Conservation (phyloP, 2,329 filamentous ascomycete genomes). For the Bipolaris zeicola region DNA sequence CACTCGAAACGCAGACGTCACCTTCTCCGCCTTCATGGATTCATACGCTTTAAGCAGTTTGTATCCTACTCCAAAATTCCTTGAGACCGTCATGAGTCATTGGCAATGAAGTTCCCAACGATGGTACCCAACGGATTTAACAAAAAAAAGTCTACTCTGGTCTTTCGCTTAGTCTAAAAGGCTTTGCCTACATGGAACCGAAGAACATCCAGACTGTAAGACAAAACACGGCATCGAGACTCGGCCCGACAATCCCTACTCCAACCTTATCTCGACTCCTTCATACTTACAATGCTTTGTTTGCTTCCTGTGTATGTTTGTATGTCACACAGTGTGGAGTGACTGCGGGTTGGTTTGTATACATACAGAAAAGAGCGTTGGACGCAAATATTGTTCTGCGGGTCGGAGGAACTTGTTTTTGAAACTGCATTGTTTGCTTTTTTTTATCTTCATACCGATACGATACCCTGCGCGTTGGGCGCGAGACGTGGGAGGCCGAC, state of each 20-base stretch:
- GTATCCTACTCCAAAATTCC: neutral
- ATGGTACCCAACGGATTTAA: neutral
- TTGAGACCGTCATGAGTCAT: neutral
- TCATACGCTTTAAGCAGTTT: neutral
- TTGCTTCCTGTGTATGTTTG: neutral
- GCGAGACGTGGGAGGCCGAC: neutral
- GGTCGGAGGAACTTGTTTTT: neutral
- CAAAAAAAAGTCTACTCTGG: neutral
- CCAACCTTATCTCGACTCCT: neutral
- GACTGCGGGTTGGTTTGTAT: neutral
- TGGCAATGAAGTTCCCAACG: neutral
- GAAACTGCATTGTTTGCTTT: neutral
- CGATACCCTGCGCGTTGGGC: conserved; percentile 2
- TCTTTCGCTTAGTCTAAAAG: neutral
- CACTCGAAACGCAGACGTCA: neutral
- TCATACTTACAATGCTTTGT: neutral
- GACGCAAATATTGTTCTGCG: neutral
- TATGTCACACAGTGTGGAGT: neutral
- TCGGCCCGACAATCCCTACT: neutral
- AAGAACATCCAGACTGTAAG: neutral
- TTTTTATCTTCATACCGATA: neutral
- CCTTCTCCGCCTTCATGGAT: neutral
- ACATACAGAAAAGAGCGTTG: neutral
- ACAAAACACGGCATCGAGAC: neutral
- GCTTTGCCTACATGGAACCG: neutral